Base-by-base conservation (phyloP, 108 stramenopile genomes). In the Cyclotella baltica region DNA sequence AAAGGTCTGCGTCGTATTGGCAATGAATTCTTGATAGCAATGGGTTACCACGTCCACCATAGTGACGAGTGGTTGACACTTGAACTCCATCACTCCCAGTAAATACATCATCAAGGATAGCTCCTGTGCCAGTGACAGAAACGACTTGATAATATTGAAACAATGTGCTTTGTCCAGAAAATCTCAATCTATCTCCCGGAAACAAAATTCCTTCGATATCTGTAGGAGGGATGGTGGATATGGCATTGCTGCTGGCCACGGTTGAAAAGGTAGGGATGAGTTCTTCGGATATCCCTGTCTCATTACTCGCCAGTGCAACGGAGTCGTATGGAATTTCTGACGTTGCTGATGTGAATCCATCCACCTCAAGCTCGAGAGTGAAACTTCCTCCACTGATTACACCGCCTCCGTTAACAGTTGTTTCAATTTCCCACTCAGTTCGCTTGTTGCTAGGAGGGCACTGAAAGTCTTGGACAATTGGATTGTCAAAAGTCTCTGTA, bases 291-390 rank as follows among this genome's bases (percentile, higher is more conserved):
- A 76, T 81, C 13, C 86, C 87, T 3, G 77, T 80, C 75, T 94
- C 93, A 62, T 94, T 87, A 33, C 65, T 75, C 8, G 88, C 70
- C 13, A 84, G 64, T 1, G 92, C 89, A 43, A 90, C 90, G 22
- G 93, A 91, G 71, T 94, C 87, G 73, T 91, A 92, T 20, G 93
- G 90, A 47, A 94, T 94, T 36, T 83, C 79, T 62, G 88, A 67
- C 15, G 92, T 90, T 2, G 67, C 53, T 23, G 73, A 66, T 5
- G 70, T 78, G 28, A 76, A 70, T 18, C 89, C 87, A 67, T 83
- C 65, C 10, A 80, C 81, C 28, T 78, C 74, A 48, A 94, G 30
- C n/a, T 78, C 70, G 2, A 94, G 70, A 15, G 51, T 52, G 59
- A 92, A 94, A 70, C 84, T 88, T 40, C 92, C 90, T 22, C 78